These are phyloP conservation scores for Colletotrichum cuscutae DNA, from an alignment of 2,329 filamentous ascomycete species.

Conservation along the genomic window DNA sequence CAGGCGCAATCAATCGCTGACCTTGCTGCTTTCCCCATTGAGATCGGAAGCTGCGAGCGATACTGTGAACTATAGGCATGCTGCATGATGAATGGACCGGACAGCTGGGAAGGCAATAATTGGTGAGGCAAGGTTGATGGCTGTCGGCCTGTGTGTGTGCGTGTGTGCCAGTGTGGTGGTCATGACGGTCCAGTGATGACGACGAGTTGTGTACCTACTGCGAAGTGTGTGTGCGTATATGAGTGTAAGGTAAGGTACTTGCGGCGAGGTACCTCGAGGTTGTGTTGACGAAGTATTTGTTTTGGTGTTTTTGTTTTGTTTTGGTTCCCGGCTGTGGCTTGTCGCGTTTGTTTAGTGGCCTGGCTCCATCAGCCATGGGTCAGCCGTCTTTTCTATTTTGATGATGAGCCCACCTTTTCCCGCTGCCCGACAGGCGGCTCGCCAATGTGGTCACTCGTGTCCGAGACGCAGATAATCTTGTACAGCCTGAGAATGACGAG, in stretches of 20 bases:
- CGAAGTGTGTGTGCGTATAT: not conserved
- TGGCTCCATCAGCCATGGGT: constrained; percentile 26
- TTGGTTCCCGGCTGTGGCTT: constrained; percentile 33
- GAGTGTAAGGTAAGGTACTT: not conserved
- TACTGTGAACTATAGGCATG: constrained; percentile 9
- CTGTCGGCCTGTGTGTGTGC: not conserved
- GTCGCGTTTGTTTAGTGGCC: constrained; percentile 34
- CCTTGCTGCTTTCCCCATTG: constrained; percentile 6
- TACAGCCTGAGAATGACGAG: constrained; percentile 2
- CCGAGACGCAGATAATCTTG: not conserved
- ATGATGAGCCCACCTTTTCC: constrained; percentile 23
- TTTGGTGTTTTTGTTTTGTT: constrained; percentile 32
- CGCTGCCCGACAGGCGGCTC: constrained; percentile 14
- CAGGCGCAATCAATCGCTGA: constrained; percentile 27
- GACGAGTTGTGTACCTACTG: not conserved
- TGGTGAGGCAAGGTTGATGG: constrained; percentile 20
- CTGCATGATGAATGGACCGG: constrained; percentile 9
- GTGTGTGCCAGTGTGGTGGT: not conserved
- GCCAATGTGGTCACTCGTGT: constrained; percentile 2
- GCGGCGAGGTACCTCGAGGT: not conserved
- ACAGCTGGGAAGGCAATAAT: constrained; percentile 11
- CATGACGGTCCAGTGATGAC: constrained; percentile 11
- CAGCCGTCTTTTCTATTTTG: constrained; percentile 30
- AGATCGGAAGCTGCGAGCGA: not conserved
- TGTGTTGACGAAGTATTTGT: constrained; percentile 17